A percentile compares a stretch with the other conserved stretches of the same genome.
Evolutionary conservation across 495 filamentous ascomycete species (phyloP).

Genomic region (Hypoxylon crocopeplum): DNA sequence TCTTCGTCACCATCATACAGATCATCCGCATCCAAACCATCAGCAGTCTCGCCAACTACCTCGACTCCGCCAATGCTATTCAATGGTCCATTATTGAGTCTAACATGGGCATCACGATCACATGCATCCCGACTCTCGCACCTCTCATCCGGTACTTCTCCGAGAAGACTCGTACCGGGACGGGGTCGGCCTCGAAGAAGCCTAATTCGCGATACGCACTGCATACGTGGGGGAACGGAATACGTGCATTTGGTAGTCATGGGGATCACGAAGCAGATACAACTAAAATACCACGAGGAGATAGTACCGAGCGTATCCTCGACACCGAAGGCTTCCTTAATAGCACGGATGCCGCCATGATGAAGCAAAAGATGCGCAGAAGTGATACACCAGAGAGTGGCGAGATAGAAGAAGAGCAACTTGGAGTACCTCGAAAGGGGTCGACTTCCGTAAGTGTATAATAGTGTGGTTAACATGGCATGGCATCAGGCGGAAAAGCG

Average conservation of each 20-base stretch:
- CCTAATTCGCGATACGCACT: conserved; percentile 1
- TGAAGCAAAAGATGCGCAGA: no score
- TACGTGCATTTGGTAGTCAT: background rate
- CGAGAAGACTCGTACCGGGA: conserved; percentile 33
- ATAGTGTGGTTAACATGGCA: no score
- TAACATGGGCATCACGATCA: conserved; percentile 57
- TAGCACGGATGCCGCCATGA: no score
- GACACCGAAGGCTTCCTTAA: background rate
- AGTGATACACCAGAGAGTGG: no score
- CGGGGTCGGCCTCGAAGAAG: background rate
- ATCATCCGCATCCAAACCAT: conserved; percentile 61
- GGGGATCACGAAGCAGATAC: background rate
- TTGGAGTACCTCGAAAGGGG: no score
- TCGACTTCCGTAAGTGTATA: no score
- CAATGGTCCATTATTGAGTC: conserved; percentile 59
- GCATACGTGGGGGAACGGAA: background rate
- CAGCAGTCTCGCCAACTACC: conserved; percentile 49
- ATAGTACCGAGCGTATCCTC: conserved; percentile 2
- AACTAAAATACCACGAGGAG: background rate
- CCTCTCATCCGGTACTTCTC: conserved; percentile 56
- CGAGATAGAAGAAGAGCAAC: no score
- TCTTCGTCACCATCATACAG: conserved; percentile 61
- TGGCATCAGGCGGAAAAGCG: no score
- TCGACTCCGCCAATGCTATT: conserved; percentile 54
- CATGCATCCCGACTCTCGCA: conserved; percentile 57